These are phyloP conservation scores for Trichoderma aggressivum DNA, from an alignment of 2,329 filamentous ascomycete genomes.

Conservation along the genomic window DNA sequence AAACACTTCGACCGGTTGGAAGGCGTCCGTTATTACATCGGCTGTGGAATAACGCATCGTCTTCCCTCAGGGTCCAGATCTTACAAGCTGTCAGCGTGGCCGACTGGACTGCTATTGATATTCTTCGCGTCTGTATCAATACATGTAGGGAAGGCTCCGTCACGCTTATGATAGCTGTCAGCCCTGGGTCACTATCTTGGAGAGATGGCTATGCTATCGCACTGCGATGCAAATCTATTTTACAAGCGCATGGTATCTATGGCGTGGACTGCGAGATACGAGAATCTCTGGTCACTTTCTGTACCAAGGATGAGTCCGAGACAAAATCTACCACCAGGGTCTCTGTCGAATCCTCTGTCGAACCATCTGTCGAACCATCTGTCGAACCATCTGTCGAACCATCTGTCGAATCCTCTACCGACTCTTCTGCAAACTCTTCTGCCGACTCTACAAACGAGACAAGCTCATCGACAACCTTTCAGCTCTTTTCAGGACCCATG, in stretches of 20 bases:
- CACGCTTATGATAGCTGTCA: not conserved
- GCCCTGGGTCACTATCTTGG: not conserved
- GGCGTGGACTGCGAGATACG: constrained; percentile 7
- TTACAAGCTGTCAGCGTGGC: not conserved
- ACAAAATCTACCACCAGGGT: not conserved
- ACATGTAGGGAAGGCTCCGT: not conserved
- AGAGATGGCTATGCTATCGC: not conserved
- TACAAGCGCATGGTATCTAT: not conserved
- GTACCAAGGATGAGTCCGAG: not conserved
- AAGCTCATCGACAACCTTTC: not conserved
- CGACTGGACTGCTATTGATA: not conserved
- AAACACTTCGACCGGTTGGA: not conserved
- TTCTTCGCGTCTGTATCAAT: not conserved
- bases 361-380: too few species aligned
- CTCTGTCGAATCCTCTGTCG: not conserved
- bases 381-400: too few species aligned
- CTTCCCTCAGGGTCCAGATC: not conserved
- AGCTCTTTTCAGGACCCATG: not conserved
- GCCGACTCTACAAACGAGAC: not conserved
- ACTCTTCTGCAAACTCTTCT: too few species aligned
- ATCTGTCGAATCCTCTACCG: not conserved
- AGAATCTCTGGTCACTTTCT: not conserved
- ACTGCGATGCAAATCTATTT: not conserved
- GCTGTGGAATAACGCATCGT: not conserved
- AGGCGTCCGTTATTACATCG: not conserved